Conservation (phyloP, 768 basidiomycete species). For the Leccinum obscurum region DNA sequence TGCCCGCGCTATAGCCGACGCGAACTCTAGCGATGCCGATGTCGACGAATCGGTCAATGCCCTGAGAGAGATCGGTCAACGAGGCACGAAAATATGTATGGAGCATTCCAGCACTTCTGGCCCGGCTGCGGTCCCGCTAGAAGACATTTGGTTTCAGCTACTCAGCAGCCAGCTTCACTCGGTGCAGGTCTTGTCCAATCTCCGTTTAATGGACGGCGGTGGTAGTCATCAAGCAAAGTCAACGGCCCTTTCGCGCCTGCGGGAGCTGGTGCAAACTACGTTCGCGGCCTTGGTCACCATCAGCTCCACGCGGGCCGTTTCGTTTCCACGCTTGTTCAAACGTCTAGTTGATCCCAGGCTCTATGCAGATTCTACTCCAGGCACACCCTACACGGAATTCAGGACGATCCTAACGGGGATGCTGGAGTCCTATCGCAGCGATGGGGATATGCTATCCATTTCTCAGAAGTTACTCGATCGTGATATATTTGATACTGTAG, state of each 20-base stretch:
- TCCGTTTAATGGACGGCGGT: slow-evolving; percentile 29
- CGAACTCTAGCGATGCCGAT: slow-evolving; percentile 15
- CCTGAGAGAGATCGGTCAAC: slow-evolving; percentile 57
- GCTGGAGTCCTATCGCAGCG: slow-evolving; percentile 90
- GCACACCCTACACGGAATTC: slow-evolving; percentile 86
- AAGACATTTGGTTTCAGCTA: slow-evolving; percentile 90
- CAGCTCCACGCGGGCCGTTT: slow-evolving; percentile 74
- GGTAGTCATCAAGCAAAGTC: slow-evolving; percentile 23
- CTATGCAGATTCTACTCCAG: slow-evolving; percentile 46
- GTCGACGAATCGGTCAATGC: slow-evolving; percentile 43
- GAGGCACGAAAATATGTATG: slow-evolving; percentile 69
- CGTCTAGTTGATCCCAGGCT: slow-evolving; percentile 79
- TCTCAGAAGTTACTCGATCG: slow-evolving; percentile 78
- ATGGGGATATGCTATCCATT: slow-evolving; percentile 86
- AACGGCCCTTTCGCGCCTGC: slow-evolving; percentile 49
- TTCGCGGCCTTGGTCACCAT: slow-evolving; percentile 84
- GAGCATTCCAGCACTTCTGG: slow-evolving; percentile 54
- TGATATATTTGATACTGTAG: slow-evolving; percentile 77
- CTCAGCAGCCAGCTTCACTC: slow-evolving; percentile 79
- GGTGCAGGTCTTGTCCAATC: slow-evolving; percentile 67
- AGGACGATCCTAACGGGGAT: slow-evolving; percentile 90
- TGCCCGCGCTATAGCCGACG: slow-evolving; percentile 36
- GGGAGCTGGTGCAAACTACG: slow-evolving; percentile 78
- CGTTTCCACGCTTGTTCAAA: slow-evolving; percentile 92
- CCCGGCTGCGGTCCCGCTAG: slow-evolving; percentile 48